phyloP scores from a whole-genome alignment of 225 moss, liverwort and hornwort species.

The Pseudoscleropodium purum region DNA sequence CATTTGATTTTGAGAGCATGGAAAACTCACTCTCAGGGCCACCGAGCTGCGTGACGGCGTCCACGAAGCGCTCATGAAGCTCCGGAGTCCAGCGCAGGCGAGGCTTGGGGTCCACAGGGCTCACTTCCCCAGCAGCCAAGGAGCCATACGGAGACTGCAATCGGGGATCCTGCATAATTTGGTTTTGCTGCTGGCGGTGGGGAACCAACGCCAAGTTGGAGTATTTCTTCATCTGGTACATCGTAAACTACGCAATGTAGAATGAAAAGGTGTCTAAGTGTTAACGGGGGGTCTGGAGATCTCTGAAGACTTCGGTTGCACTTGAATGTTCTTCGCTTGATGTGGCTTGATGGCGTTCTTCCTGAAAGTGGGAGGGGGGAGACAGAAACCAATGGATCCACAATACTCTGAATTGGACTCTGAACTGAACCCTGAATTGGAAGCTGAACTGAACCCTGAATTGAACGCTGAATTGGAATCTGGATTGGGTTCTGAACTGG shows the following conservation, averaged over 20 bases:
- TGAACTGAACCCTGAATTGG: neutral
- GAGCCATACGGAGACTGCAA: slow-evolving; percentile 43
- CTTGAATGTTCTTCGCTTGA: neutral
- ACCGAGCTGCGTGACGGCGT: slow-evolving; percentile 83
- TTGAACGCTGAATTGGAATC: neutral
- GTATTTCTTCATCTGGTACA: slow-evolving; percentile 99
- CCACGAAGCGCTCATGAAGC: slow-evolving; percentile 86
- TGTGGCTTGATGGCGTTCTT: neutral
- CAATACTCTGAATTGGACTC: neutral
- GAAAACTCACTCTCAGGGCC: slow-evolving; percentile 72
- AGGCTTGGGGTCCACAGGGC: slow-evolving; percentile 76
- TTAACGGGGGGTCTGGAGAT: neutral
- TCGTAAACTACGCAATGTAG: neutral
- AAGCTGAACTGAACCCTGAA: neutral
- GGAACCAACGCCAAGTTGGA: slow-evolving; percentile 60
- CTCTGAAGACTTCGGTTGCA: neutral
- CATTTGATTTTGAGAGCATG: neutral
- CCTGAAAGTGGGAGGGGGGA: neutral
- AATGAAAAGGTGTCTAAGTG: neutral
- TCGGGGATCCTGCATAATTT: slow-evolving; percentile 28
- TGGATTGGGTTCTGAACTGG: neutral
- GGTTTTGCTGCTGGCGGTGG: slow-evolving; percentile 39
- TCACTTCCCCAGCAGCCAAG: slow-evolving; percentile 40
- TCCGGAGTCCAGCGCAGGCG: slow-evolving; percentile 91
- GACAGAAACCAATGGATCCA: neutral